These are phyloP conservation scores for Talaromyces sp. DNA, from an alignment of 2,329 filamentous ascomycete species.

Conservation along the genomic window DNA sequence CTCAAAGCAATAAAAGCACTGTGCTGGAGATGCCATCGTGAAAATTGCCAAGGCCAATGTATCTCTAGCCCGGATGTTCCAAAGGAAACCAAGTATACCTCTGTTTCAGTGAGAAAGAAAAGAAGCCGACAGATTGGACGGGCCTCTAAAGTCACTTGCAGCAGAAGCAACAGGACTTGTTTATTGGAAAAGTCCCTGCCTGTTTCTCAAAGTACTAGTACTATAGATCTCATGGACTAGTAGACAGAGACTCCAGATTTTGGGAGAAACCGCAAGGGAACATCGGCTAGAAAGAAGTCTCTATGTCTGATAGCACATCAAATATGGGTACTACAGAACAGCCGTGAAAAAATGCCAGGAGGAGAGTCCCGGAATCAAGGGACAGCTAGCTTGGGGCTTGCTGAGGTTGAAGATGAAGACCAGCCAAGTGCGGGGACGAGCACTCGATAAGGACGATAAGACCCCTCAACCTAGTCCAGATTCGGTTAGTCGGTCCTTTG, in stretches of 20 bases:
- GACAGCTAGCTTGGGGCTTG: neutral
- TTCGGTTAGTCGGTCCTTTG: neutral
- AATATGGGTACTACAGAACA: neutral
- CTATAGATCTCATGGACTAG: neutral
- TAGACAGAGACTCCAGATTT: neutral
- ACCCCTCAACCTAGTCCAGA: neutral
- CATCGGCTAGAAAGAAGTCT: neutral
- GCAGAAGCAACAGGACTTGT: neutral
- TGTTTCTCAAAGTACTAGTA: neutral
- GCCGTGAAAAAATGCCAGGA: neutral
- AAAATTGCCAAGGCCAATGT: neutral
- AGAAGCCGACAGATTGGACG: neutral
- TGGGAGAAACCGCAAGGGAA: neutral
- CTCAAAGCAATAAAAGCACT: slow-evolving; percentile 95
- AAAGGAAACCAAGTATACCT: neutral
- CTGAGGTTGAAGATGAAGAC: neutral
- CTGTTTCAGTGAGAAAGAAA: neutral
- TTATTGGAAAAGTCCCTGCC: neutral
- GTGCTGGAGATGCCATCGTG: slow-evolving; percentile 74
- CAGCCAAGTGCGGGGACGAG: neutral
- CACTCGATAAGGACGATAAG: neutral
- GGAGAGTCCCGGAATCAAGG: neutral
- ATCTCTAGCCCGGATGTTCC: neutral
- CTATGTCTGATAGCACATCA: neutral
- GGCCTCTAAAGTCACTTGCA: neutral